A percentile compares a stretch with the other conserved stretches of the same genome.
Conservation (phyloP, 345 rosid genomes). For the Eucalyptus urophylla region DNA sequence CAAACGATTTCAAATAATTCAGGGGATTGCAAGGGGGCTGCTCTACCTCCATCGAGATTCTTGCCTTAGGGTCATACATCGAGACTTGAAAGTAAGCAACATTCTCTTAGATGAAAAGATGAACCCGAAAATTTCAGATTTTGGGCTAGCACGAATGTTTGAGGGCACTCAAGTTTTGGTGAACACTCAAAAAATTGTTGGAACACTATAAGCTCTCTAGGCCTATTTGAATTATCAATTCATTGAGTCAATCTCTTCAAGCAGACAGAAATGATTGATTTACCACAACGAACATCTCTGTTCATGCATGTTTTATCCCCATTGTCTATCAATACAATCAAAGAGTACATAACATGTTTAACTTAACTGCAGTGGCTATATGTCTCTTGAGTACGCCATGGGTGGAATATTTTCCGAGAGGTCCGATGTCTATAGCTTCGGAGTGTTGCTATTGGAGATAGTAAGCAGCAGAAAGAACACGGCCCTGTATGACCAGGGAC, state of each 20-base stretch:
- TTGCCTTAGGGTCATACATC: constrained; percentile 12
- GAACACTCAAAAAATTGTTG: constrained; percentile 7
- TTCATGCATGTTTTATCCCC: neutral
- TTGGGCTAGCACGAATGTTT: constrained; percentile 21
- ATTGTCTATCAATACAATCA: too few species aligned
- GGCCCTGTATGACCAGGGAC: neutral
- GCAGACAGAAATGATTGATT: neutral
- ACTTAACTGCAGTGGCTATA: neutral
- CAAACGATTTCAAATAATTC: constrained; percentile 9
- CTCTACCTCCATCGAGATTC: constrained; percentile 24
- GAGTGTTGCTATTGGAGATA: constrained; percentile 3
- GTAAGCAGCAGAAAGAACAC: neutral
- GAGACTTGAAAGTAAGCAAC: constrained; percentile 21
- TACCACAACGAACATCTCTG: neutral
- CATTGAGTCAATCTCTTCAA: neutral
- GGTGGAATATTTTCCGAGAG: neutral
- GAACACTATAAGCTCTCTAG: constrained; percentile 2
- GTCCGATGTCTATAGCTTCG: constrained; percentile 1
- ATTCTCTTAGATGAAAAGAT: constrained; percentile 11
- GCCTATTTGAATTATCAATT: neutral
- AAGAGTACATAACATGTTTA: too few species aligned
- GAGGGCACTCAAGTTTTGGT: neutral
- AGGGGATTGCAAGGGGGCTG: constrained; percentile 19
- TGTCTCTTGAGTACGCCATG: constrained; percentile 1
- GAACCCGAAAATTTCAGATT: constrained; percentile 27